Evolutionary conservation across 768 basidiomycete genomes (phyloP).

Genomic region (Boletus eberwhitei): DNA sequence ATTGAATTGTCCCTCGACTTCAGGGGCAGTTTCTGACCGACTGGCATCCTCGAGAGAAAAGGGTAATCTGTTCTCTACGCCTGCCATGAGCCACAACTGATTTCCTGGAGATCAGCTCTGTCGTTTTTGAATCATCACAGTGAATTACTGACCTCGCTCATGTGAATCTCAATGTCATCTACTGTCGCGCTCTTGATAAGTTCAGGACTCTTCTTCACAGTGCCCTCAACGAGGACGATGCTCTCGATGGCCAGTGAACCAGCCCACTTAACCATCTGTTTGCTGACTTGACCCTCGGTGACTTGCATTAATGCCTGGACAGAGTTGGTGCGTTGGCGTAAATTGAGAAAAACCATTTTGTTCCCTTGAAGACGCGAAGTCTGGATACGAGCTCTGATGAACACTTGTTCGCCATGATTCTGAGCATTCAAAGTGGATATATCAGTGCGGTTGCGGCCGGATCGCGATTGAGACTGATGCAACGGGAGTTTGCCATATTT

Average conservation of each 20-base stretch:
- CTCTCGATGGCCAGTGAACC: conserved; percentile 76
- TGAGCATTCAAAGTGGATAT: conserved; percentile 61
- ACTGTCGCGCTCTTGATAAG: conserved; percentile 91
- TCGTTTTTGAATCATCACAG: neutral
- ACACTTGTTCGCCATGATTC: conserved; percentile 68
- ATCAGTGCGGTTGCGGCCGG: conserved; percentile 54
- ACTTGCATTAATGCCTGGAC: conserved; percentile 83
- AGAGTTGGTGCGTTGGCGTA: conserved; percentile 83
- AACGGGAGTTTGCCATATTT: conserved; percentile 88
- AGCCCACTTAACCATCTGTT: conserved; percentile 97
- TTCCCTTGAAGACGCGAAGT: conserved; percentile 89
- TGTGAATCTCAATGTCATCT: conserved; percentile 81
- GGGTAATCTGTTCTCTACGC: conserved; percentile 74
- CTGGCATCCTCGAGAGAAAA: conserved; percentile 93
- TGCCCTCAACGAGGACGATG: conserved; percentile 87
- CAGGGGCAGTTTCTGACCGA: conserved; percentile 72
- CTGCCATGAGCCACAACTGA: conserved; percentile 80
- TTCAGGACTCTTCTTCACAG: conserved; percentile 73
- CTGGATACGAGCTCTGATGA: conserved; percentile 88
- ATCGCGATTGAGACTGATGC: conserved; percentile 85
- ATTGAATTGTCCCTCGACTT: conserved; percentile 62
- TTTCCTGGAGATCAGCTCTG: neutral
- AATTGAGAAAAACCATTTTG: conserved; percentile 92
- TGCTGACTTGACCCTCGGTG: conserved; percentile 75
- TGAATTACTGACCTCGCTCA: conserved; percentile 60